Percentiles rank a stretch among this genome's conserved stretches.
Conservation (phyloP, 169 alveolate genomes). For the Plasmodium chabaudi region DNA sequence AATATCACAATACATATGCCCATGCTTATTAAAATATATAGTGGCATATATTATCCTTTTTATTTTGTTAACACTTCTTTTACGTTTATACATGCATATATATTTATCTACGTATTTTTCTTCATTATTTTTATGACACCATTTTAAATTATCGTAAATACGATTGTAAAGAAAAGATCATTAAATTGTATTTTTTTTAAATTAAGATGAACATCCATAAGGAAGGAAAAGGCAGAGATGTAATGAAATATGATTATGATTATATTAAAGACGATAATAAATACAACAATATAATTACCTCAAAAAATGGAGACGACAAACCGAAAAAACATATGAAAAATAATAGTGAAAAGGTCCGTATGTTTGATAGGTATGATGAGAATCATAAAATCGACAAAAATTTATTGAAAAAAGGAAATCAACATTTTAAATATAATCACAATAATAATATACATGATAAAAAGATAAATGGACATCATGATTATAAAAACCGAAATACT, state of each 20-base stretch:
- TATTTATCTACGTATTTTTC: too few relatives aligned
- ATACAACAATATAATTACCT: not conserved
- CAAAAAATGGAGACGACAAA: conserved; percentile 22
- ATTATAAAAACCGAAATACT: conserved; percentile 1
- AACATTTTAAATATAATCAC: not conserved
- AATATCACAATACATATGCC: too few relatives aligned
- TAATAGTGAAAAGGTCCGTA: conserved; percentile 1
- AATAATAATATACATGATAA: not conserved
- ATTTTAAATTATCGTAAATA: too few relatives aligned
- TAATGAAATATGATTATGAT: conserved; percentile 24
- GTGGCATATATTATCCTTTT: too few relatives aligned
- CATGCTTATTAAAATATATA: too few relatives aligned
- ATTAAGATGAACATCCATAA: conserved; percentile 28
- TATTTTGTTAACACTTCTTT: too few relatives aligned
- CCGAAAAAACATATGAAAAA: conserved; percentile 5
- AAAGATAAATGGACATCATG: conserved; percentile 4
- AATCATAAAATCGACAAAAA: conserved; percentile 15
- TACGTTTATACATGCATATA: too few relatives aligned
- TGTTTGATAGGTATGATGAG: conserved; percentile 10
- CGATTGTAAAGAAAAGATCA: conserved; percentile 6
- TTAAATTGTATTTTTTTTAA: conserved; percentile 1
- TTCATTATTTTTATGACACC: too few relatives aligned
- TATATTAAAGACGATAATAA: conserved; percentile 15
- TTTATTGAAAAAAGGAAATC: conserved; percentile 23
- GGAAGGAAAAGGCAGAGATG: conserved; percentile 2